Evolutionary conservation across 164 flowering plant species (phyloP), one percentile per base, ranked within the genome.

Genomic region (Nymphaea thermarum): DNA sequence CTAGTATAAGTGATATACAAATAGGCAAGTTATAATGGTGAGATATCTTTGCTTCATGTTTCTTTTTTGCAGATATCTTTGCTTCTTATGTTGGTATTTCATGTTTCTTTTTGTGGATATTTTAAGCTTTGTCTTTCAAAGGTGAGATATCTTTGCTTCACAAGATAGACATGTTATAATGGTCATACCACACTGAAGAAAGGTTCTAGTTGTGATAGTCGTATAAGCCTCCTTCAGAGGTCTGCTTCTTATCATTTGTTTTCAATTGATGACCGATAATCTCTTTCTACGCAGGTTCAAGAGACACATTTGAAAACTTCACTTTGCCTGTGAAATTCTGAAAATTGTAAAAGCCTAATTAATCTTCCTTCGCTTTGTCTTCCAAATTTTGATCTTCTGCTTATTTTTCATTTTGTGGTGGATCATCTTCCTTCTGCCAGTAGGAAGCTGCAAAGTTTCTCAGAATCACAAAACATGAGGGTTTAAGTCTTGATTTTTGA

Each of bases 91-190:
- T 65, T 67, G 60, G 11, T 44, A 43, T 66, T 67, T 64, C 15
- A 60, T n/a, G 25, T 53, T n/a, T 61, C 55, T 51, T 15, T 53
- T 43, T 72, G 43, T 84, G 90, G 81, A 68, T 97, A 93, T 78
- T 77, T 93, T 77, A 95, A 93, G 70, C 86, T 93, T 63, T 93
- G 98, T 97, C 91, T 93, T 71, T 91, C 97, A 67, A 91, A 89
- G 79, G 98, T 93, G 74, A 84, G 96, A 78, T 72, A 7, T 15
- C 67, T 44, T 2, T 44, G 1, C 41, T 44, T 12, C 55, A 6
- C 7, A 3, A 47, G 55, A 3, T 25, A 8, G 57, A 15, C 14
- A 51, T 8, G 3, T 51, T 51, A 51, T 10, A 51, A 51, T 8
- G 57, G 14, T 51, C 57, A 51, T 8, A 5, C 14, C 57, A 51